Conservation (phyloP, 768 basidiomycete genomes). For the Russula sp. region DNA sequence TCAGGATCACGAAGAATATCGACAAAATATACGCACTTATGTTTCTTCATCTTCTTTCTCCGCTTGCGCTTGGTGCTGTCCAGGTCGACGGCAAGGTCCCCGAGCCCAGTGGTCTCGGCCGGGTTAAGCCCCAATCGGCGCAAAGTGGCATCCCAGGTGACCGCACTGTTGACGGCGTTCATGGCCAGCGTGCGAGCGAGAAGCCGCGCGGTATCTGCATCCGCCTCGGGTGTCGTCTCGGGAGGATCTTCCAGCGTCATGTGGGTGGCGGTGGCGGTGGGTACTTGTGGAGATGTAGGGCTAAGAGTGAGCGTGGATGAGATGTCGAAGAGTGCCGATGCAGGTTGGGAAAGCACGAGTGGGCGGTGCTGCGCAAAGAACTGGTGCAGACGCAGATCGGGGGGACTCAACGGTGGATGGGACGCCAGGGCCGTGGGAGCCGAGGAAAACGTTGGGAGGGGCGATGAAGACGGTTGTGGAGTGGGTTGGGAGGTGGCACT, state of each 20-base stretch:
- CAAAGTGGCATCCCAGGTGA: slow-evolving; percentile 65
- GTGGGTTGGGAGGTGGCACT: background rate
- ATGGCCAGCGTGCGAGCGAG: slow-evolving; percentile 69
- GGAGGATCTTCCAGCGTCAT: slow-evolving; percentile 35
- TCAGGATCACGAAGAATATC: slow-evolving; percentile 7
- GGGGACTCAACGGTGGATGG: slow-evolving; percentile 53
- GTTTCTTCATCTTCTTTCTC: slow-evolving; percentile 94
- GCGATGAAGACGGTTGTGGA: background rate
- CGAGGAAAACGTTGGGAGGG: slow-evolving; percentile 1
- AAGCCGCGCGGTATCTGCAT: slow-evolving; percentile 73
- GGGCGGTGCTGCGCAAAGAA: slow-evolving; percentile 82
- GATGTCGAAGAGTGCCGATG: slow-evolving; percentile 45
- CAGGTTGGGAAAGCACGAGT: slow-evolving; percentile 56
- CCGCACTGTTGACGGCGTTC: slow-evolving; percentile 51
- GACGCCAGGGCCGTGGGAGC: slow-evolving; percentile 23
- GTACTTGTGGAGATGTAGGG: background rate
- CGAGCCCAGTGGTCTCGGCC: slow-evolving; percentile 44
- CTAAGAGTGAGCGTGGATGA: slow-evolving; percentile 3
- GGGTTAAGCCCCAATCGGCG: slow-evolving; percentile 55
- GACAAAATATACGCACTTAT: slow-evolving; percentile 57
- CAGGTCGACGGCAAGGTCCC: slow-evolving; percentile 58
- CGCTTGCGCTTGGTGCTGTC: slow-evolving; percentile 82
- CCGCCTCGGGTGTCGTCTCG: slow-evolving; percentile 55
- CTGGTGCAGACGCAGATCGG: slow-evolving; percentile 73
- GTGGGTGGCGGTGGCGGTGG: slow-evolving; percentile 17